Base-by-base conservation (phyloP, 495 filamentous ascomycete genomes). In the Hypoxylon fuscum region DNA sequence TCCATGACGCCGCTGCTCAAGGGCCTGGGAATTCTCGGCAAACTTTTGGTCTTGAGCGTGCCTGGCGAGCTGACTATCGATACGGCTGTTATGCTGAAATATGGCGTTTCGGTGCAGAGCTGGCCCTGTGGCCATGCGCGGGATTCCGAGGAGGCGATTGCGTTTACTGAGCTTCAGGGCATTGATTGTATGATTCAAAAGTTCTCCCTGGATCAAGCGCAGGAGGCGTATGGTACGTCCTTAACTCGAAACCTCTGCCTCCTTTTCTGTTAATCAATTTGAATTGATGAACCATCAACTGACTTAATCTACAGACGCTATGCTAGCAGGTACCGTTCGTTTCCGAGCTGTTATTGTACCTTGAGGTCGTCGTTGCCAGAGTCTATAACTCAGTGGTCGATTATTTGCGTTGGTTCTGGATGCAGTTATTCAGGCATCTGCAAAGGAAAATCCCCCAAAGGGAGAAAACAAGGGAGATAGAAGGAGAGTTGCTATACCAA, bases 101-200 rank as follows among this genome's bases (percentile, higher is more conserved):
- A 82, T 31, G 83, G 77, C 29, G 31, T 81, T 3, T 82, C 79
- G 14, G 75, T 90, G 0, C 76, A 79, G 34, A 76, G 79, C 32
- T 89, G 83, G 81, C 85, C 86, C 0, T 75, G 73, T 29, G 87
- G 87, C 0, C 81, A 88, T 60, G 80, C 83, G 0, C 64, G 76
- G 2, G 87, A 91, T 66, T 73, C 73, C 9, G 87, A 89, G 68
- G 87, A 91, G 43, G 75, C 87, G 0, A 84, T 90, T 60, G 71
- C 69, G 8, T 90, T 90, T 64, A 78, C 87, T 1, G 57, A 84
- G 61, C 49, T 80, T 17, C 76, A 86, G 46, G 73, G 72, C 5
- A 76, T 90, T 42, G 77, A 86, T 45, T 89, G 85, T 68, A 71
- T 85, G 78, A 74, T 90, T 20, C 79, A 90, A 74, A 84, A 73